phyloP scores from a whole-genome alignment of 2,329 filamentous ascomycete species.

The Beauveria pseudobassiana region DNA sequence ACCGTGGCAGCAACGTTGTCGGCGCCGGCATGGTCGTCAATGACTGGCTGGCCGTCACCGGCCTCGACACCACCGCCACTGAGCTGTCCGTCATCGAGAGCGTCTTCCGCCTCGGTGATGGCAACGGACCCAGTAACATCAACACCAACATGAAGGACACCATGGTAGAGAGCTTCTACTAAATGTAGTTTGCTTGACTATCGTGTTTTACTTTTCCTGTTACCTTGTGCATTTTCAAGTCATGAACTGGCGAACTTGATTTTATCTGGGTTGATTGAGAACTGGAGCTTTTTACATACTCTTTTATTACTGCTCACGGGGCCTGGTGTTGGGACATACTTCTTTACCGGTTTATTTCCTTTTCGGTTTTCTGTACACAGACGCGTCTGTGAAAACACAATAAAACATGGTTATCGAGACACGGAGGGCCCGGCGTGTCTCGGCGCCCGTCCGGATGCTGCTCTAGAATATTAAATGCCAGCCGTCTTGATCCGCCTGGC shows the following conservation, averaged over 20 bases:
- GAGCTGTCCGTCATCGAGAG: conserved; percentile 94
- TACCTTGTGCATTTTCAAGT: conserved; percentile 14
- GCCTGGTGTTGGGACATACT: conserved; percentile 12
- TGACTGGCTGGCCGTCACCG: conserved; percentile 94
- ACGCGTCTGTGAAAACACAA: neutral
- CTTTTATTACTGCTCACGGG: conserved; percentile 1
- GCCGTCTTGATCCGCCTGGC: neutral
- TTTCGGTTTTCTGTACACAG: conserved; percentile 5
- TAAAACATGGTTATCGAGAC: neutral
- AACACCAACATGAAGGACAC: conserved; percentile 88
- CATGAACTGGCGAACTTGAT: conserved; percentile 6
- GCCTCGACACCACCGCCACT: conserved; percentile 91
- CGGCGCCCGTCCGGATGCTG: neutral
- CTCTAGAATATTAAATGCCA: conserved; percentile 8
- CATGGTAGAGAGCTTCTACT: conserved; percentile 99
- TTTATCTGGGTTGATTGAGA: conserved; percentile 8
- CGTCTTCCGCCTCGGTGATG: conserved; percentile 91
- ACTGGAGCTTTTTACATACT: neutral
- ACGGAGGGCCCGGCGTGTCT: neutral
- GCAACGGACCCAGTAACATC: conserved; percentile 68
- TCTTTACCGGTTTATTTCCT: conserved; percentile 5
- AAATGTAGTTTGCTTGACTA: conserved; percentile 23
- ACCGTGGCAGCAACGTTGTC: conserved; percentile 89
- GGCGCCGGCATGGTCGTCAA: conserved; percentile 59
- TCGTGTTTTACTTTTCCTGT: conserved; percentile 9